Base-by-base conservation (phyloP, 306 rosid species). In the Corylus avellana region DNA sequence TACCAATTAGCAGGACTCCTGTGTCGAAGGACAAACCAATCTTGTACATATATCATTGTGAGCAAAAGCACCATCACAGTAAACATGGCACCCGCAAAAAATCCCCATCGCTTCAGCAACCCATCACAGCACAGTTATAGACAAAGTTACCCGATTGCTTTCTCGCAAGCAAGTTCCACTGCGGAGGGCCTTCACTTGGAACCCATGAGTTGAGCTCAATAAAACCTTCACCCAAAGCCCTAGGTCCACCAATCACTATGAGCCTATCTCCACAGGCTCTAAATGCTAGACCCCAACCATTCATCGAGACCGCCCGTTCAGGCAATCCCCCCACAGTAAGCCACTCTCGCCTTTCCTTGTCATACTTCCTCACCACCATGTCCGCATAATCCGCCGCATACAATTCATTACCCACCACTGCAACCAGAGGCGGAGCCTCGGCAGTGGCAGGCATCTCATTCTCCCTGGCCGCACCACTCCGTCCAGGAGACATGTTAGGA, bases 41-140 rank as follows among this genome's bases (percentile, higher is more conserved):
- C 77, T 83, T 84, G 86, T 81, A 81, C 83, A 64, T 73, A 64
- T 73, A 67, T 59, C 84, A 73, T 50, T 74, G 79, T 16, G 82
- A 56, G 59, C 69, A 74, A 82, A 84, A 77, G 80, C 80, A 81
- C 85, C 72, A 76, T 49, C 49, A 70, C 71, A 66, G 11, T 53
- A 17, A 13, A 74, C 8, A 74, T 75, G 82, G 68, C 75, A 16
- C 72, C 75, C 42, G 29, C 75, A 58, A 72, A 39, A 42, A 17
- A 58, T 70, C 53, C 37, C 72, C 56, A 77, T 53, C 70, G 56
- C 80, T 72, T 92, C 89, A 94, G 89, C 98, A 94, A 63, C 98
- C 98, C 98, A 94, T 94, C 83, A 94, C 98, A 62, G 97, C 98
- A 77, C 97, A 94, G 81, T 94, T 94, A 90, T 94, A 94, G 73